Percentiles rank a stretch among this genome's conserved stretches.
Conservation (phyloP, 208 protist species). For the Trypanosoma avium region DNA sequence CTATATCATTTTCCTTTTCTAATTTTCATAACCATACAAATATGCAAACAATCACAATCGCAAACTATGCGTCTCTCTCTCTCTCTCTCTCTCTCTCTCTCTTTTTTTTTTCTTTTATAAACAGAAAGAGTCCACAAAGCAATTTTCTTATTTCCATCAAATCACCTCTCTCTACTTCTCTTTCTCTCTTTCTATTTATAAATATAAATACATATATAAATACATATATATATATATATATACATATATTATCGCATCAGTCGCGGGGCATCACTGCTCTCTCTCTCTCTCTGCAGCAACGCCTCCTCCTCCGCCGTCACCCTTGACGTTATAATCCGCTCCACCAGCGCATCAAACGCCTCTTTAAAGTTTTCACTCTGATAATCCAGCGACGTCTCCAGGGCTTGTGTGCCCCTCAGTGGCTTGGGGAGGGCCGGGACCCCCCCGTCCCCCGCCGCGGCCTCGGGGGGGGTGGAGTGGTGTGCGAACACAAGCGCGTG, state of each 20-base stretch:
- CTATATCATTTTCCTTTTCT: no score
- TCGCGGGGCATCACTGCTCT: slow-evolving; percentile 28
- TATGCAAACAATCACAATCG: neutral
- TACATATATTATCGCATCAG: slow-evolving; percentile 23
- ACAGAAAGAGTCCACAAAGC: no score
- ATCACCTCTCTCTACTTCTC: neutral
- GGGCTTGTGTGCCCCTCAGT: slow-evolving; percentile 65
- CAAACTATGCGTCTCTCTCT: slow-evolving; percentile 4
- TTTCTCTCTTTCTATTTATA: neutral
- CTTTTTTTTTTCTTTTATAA: no score
- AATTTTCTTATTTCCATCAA: neutral
- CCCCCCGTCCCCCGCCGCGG: slow-evolving; percentile 24
- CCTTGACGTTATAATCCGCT: slow-evolving; percentile 58
- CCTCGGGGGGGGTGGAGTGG: slow-evolving; percentile 59
- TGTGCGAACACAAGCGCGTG: slow-evolving; percentile 82
- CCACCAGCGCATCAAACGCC: slow-evolving; percentile 84
- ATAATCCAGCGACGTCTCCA: slow-evolving; percentile 89
- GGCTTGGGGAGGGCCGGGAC: slow-evolving; percentile 70
- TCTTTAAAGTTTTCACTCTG: slow-evolving; percentile 90
- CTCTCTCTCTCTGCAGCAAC: slow-evolving; percentile 49
- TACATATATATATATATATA: slow-evolving; percentile 1
- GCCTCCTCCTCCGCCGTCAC: slow-evolving; percentile 78
- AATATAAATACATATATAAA: neutral
- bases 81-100: no score
- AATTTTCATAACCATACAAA: slow-evolving; percentile 3